Conservation (phyloP, 2,329 filamentous ascomycete species). For the Penicillium janthinellum region DNA sequence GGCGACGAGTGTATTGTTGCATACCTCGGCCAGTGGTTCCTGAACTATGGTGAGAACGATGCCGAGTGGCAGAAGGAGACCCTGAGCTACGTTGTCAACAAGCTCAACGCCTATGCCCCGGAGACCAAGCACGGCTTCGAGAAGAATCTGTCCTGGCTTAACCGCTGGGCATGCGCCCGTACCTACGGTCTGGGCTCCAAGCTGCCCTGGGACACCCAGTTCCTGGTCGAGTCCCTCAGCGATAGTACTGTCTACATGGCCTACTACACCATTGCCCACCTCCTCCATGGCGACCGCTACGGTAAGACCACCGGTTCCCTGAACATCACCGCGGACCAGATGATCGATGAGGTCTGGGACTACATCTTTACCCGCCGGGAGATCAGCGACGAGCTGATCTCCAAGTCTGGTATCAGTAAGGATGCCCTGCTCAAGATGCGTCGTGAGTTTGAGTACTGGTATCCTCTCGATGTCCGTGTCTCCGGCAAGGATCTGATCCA, state of each 20-base stretch:
- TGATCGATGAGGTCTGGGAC: constrained; percentile 96
- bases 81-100: constrained; percentile 70
- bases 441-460: constrained; percentile 95
- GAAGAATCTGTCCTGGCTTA: constrained; percentile 86
- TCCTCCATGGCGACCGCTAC: constrained; percentile 82
- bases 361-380: constrained; percentile 84
- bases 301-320: constrained; percentile 70
- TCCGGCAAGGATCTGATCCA: constrained; percentile 92
- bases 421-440: constrained; percentile 77
- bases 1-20: constrained; percentile 92
- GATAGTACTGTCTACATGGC: constrained; percentile 86
- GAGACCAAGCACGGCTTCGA: constrained; percentile 81
- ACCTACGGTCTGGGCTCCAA: constrained; percentile 91
- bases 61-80: constrained; percentile 76
- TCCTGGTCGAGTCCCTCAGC: constrained; percentile 88
- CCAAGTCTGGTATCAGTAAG: constrained; percentile 70
- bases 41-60: constrained; percentile 90
- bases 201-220: constrained; percentile 88
- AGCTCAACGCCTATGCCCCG: constrained; percentile 75
- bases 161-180: constrained; percentile 91
- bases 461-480: constrained; percentile 83
- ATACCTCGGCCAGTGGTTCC: constrained; percentile 94
- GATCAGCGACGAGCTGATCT: constrained; percentile 64
- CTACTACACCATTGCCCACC: constrained; percentile 63
- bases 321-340: constrained; percentile 76